phyloP scores from a whole-genome alignment of 2,329 filamentous ascomycete genomes.

The Colletotrichum coccodes region DNA sequence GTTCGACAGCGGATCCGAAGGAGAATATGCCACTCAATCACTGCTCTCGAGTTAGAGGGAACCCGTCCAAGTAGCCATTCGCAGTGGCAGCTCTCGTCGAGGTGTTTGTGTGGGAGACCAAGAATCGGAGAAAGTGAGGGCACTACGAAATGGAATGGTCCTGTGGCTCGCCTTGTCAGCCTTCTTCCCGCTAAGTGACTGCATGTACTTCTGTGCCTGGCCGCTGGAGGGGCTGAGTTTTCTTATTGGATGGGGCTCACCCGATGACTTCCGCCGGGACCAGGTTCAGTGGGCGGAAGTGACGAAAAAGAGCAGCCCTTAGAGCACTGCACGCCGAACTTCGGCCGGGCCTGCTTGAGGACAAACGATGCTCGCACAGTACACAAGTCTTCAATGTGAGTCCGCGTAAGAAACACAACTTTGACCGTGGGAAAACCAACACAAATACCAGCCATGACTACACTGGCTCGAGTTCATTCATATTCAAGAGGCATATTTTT shows the following conservation, averaged over 20 bases:
- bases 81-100: not conserved
- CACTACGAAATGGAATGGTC: conserved; percentile 16
- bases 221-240: conserved; percentile 16
- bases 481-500: no score
- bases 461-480: no score
- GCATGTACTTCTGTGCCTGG: conserved; percentile 28
- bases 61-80: conserved; percentile 11
- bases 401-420: not conserved
- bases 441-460: no score
- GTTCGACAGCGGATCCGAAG: not conserved
- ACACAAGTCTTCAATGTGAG: not conserved
- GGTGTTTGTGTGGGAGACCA: conserved; percentile 23
- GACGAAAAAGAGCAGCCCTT: conserved; percentile 12
- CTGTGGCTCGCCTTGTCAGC: conserved; percentile 30
- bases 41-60: conserved; percentile 1
- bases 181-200: conserved; percentile 30
- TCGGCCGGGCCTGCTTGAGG: not conserved
- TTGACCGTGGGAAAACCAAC: no score
- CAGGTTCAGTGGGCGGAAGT: conserved; percentile 13
- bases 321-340: conserved; percentile 9
- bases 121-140: conserved; percentile 18
- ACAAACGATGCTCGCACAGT: not conserved
- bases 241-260: conserved; percentile 20
- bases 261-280: conserved; percentile 17
- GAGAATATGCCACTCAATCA: conserved; percentile 12